Conservation (phyloP, 2,329 filamentous ascomycete genomes). For the Pseudocercospora crystallina region DNA sequence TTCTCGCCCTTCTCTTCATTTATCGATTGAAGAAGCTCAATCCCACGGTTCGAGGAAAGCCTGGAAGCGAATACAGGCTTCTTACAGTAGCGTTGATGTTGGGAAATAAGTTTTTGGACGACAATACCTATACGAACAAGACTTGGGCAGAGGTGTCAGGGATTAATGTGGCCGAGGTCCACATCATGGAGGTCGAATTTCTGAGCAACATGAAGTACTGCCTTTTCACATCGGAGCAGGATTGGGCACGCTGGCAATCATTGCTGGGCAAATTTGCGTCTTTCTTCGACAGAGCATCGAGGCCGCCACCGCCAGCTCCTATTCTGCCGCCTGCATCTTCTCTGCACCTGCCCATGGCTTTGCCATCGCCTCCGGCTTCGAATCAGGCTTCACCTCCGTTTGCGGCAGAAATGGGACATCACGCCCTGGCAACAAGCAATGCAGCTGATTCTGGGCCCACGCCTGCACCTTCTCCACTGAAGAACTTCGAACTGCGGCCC, state of each 20-base stretch:
- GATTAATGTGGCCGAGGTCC: constrained; percentile 90
- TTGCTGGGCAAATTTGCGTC: constrained; percentile 79
- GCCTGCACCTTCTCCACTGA: constrained; percentile 46
- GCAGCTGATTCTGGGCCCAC: constrained; percentile 38
- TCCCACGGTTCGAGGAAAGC: constrained; percentile 82
- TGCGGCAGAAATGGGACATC: constrained; percentile 30
- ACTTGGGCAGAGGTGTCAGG: constrained; percentile 98
- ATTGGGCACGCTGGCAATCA: constrained; percentile 85
- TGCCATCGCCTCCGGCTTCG: constrained; percentile 53
- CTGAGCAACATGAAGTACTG: constrained; percentile 98
- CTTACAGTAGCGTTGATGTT: constrained; percentile 96
- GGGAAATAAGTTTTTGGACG: constrained; percentile 97
- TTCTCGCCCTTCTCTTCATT: constrained; percentile 87
- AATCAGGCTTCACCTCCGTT: constrained; percentile 54
- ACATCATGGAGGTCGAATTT: constrained; percentile 99
- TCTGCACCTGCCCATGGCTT: constrained; percentile 44
- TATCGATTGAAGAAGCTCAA: constrained; percentile 91
- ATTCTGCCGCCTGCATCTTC: constrained; percentile 51
- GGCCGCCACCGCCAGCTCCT: constrained; percentile 39
- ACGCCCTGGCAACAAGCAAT: constrained; percentile 44
- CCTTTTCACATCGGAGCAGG: constrained; percentile 76
- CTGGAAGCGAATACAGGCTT: constrained; percentile 88
- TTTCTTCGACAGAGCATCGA: constrained; percentile 72
- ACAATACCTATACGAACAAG: constrained; percentile 99
- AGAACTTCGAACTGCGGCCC: constrained; percentile 33